Evolutionary conservation across 208 protist species (phyloP), one percentile per base, ranked within the genome.

Genomic region (Wallacemonas collosoma): DNA sequence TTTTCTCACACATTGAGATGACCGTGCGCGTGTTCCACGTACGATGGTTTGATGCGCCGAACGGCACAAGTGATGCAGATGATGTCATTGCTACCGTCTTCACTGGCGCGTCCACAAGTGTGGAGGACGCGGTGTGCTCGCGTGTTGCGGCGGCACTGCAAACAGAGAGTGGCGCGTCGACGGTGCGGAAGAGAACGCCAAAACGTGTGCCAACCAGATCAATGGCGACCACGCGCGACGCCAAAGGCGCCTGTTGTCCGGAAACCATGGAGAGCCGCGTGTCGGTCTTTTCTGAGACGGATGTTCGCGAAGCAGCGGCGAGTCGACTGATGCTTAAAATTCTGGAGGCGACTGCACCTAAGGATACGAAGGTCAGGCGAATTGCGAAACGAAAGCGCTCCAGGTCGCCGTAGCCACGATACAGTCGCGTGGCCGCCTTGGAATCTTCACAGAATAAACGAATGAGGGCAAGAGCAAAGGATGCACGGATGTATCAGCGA

Each of bases 1-100:
- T 96, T 60, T 94, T 96, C 75, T 93, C 88, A 36, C 88, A 96
- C 71, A 94, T 94, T 77, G 63, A 85, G 12, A 91, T 96, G 87
- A 65, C 79, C n/a, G 87, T 95, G 38, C 47, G 75, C 8, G 79
- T 93, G 58, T 85, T 81, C 62, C 84, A 89, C 65, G 85, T 83
- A 39, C 50, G 53, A 17, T 91, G 86, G 88, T 39, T 68, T 45
- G 61, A 51, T 38, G 43, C 41, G n/a, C 47, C 36, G 2, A 50
- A n/a, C 43, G 14, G 26, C 14, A 38, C 61, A 47, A 56, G 2
- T 35, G 62, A 51, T 2, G 66, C 81, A 35, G 41, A 79, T 39
- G 45, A 39, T 2, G 72, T 77, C 12, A 75, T 72, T 54, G 68
- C 3, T 41, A 67, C 70, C 17, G 4, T 7, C 43, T 63, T 63